phyloP scores from a whole-genome alignment of 305 asterid genomes.

The Ajuga reptans region DNA sequence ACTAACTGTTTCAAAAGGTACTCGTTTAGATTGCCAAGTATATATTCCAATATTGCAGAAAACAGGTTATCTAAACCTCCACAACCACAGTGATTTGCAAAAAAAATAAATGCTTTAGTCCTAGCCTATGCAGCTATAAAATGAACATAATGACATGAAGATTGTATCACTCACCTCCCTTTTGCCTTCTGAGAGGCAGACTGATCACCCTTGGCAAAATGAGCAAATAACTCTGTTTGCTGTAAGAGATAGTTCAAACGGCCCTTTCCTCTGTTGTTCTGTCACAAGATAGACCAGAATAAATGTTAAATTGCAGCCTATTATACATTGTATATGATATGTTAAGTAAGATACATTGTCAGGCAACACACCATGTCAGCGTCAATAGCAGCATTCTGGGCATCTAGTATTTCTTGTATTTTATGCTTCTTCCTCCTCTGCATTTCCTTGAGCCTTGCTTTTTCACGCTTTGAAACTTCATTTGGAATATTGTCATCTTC shows the following conservation, averaged over 20 bases:
- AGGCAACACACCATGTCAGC: constrained; percentile 74
- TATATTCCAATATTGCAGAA: not conserved
- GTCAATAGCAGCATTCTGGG: constrained; percentile 87
- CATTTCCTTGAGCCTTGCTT: constrained; percentile 67
- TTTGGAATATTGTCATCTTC: constrained; percentile 40
- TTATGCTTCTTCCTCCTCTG: constrained; percentile 74
- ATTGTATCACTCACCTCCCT: constrained; percentile 49
- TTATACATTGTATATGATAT: not conserved
- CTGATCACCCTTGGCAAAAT: constrained; percentile 89
- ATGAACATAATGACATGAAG: not conserved
- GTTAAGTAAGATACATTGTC: not conserved
- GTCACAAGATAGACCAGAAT: constrained; percentile 29
- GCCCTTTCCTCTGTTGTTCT: constrained; percentile 94
- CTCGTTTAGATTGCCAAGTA: not conserved
- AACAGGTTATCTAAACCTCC: not conserved
- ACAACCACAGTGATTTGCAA: not conserved
- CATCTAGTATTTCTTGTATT: constrained; percentile 77
- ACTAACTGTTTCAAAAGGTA: not conserved
- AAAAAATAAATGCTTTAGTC: not conserved
- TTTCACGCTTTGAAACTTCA: constrained; percentile 72
- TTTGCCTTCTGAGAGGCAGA: constrained; percentile 57
- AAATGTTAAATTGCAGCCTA: constrained; percentile 5
- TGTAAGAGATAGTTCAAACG: constrained; percentile 84
- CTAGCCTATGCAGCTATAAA: not conserved
- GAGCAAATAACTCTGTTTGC: constrained; percentile 98